A percentile compares a stretch with the other conserved stretches of the same genome.
Evolutionary conservation across 148 eudicot genomes (phyloP).

Genomic region (Arctostaphylos glauca): DNA sequence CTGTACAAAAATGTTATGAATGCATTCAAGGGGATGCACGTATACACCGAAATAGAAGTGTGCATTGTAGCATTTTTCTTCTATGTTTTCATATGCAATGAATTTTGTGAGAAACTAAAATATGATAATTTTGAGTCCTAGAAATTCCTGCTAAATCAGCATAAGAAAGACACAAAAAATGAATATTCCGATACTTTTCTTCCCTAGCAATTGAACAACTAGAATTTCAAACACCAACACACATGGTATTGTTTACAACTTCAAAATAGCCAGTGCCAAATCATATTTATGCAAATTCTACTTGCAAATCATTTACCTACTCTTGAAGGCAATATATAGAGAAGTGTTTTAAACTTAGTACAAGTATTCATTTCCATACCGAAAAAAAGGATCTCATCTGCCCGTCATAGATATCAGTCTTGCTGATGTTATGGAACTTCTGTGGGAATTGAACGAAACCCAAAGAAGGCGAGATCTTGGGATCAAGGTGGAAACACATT

Average conservation of each 20-base stretch:
- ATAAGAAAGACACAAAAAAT: too few relatives aligned
- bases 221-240: not conserved
- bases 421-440: slow-evolving; percentile 26
- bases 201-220: too few relatives aligned
- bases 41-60: too few relatives aligned
- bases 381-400: slow-evolving; percentile 4
- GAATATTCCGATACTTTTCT: too few relatives aligned
- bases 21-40: too few relatives aligned
- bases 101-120: too few relatives aligned
- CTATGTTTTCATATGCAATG: too few relatives aligned
- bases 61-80: too few relatives aligned
- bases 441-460: slow-evolving; percentile 47
- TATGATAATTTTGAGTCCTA: too few relatives aligned
- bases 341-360: not conserved
- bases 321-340: not conserved
- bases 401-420: slow-evolving; percentile 37
- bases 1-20: too few relatives aligned
- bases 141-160: too few relatives aligned
- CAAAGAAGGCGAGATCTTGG: slow-evolving; percentile 24
- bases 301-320: not conserved
- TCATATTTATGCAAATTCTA: not conserved
- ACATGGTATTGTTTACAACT: not conserved
- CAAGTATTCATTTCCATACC: not conserved
- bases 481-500: slow-evolving; percentile 27
- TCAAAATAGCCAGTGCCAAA: not conserved